These are phyloP conservation scores for Thymus quinquecostatus DNA, from an alignment of 257 asterid genomes.

Conservation along the genomic window DNA sequence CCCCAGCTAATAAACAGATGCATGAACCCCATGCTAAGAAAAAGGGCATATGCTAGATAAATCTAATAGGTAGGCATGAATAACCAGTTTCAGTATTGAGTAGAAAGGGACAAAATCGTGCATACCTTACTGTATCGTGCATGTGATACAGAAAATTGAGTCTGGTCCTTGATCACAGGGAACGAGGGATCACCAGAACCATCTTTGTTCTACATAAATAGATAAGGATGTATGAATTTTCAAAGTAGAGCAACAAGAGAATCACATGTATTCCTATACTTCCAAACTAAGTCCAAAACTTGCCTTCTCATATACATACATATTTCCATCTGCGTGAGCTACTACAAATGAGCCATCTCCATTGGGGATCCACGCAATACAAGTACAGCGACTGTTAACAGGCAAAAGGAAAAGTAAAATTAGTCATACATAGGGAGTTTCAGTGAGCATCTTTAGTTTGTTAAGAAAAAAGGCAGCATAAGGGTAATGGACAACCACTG, in stretches of 20 bases:
- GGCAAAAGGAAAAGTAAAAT: slow-evolving; percentile 9
- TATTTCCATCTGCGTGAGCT: slow-evolving; percentile 93
- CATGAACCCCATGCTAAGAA: slow-evolving; percentile 22
- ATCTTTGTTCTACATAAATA: slow-evolving; percentile 76
- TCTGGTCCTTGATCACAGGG: slow-evolving; percentile 89
- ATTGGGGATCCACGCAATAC: slow-evolving; percentile 92
- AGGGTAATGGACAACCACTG: background rate
- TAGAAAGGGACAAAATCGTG: background rate
- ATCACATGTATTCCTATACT: slow-evolving; percentile 21
- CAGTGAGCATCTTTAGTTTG: background rate
- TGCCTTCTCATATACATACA: slow-evolving; percentile 93
- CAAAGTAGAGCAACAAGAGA: slow-evolving; percentile 23
- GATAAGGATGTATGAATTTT: slow-evolving; percentile 18
- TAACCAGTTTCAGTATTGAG: background rate
- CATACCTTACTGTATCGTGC: slow-evolving; percentile 97
- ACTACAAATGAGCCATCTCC: slow-evolving; percentile 89
- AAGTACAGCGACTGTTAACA: slow-evolving; percentile 81
- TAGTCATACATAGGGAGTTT: background rate
- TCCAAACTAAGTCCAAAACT: slow-evolving; percentile 37
- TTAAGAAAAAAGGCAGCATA: background rate
- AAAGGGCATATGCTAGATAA: background rate
- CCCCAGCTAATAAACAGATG: slow-evolving; percentile 16
- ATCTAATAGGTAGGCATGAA: slow-evolving; percentile 17
- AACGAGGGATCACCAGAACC: slow-evolving; percentile 96
- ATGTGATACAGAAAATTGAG: slow-evolving; percentile 91